Conservation (phyloP, 2,329 filamentous ascomycete genomes). For the Penicillium vulpinum region DNA sequence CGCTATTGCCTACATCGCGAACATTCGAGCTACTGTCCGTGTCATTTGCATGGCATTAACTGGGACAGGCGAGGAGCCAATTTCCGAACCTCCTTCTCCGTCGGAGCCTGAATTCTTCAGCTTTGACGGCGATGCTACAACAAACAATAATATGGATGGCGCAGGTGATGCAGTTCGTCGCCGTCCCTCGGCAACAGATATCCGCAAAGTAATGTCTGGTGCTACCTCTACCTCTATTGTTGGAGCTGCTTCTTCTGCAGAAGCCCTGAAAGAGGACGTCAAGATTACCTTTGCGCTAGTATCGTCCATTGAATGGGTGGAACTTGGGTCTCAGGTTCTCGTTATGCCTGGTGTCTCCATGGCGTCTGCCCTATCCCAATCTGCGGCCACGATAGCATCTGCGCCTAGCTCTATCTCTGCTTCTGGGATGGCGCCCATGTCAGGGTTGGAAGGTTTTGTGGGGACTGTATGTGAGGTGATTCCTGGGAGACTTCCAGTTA, state of each 20-base stretch:
- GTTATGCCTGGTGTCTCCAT: slow-evolving; percentile 59
- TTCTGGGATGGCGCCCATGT: slow-evolving; percentile 49
- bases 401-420: slow-evolving; percentile 43
- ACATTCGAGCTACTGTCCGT: slow-evolving; percentile 77
- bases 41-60: slow-evolving; percentile 59
- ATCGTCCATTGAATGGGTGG: slow-evolving; percentile 58
- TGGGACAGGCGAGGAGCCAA: slow-evolving; percentile 28
- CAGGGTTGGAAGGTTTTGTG: slow-evolving; percentile 61
- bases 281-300: slow-evolving; percentile 59
- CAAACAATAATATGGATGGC: background rate
- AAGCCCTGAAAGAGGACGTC: slow-evolving; percentile 33
- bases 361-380: slow-evolving; percentile 41
- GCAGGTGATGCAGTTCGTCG: background rate
- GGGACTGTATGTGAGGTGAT: slow-evolving; percentile 47
- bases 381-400: slow-evolving; percentile 50
- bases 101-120: slow-evolving; percentile 46
- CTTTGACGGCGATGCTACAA: slow-evolving; percentile 40
- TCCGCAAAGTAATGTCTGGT: slow-evolving; percentile 30
- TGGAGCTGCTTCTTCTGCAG: slow-evolving; percentile 11
- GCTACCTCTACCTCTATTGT: background rate
- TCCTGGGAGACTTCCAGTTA: slow-evolving; percentile 6
- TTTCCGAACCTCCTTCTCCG: slow-evolving; percentile 30
- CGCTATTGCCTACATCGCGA: slow-evolving; percentile 80
- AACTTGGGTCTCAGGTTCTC: slow-evolving; percentile 57
- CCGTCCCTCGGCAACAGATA: slow-evolving; percentile 23